Percentiles rank a stretch among this genome's conserved stretches.
Conservation (phyloP, 2,329 filamentous ascomycete genomes). For the Aspergillus bombycis region DNA sequence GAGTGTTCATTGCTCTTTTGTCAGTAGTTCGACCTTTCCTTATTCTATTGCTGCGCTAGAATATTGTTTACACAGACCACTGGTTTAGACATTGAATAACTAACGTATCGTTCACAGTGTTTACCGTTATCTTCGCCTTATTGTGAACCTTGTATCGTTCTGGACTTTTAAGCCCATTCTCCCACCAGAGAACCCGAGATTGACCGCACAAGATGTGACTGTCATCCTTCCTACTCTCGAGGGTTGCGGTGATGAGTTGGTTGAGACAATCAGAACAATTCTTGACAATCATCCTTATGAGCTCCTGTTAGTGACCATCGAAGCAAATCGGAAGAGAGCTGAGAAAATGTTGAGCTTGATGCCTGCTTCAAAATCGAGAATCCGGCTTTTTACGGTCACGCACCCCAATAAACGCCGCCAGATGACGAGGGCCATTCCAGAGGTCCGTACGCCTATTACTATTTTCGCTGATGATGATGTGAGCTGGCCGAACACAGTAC, state of each 20-base stretch:
- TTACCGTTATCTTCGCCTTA: constrained; percentile 82
- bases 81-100: neutral
- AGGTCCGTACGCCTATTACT: constrained; percentile 80
- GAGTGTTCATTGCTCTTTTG: constrained; percentile 47
- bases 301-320: constrained; percentile 84
- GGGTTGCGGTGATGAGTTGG: constrained; percentile 80
- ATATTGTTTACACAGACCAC: neutral
- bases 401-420: constrained; percentile 96
- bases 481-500: constrained; percentile 81
- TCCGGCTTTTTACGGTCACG: constrained; percentile 74
- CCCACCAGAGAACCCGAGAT: constrained; percentile 77
- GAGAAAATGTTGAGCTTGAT: constrained; percentile 61
- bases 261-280: constrained; percentile 70
- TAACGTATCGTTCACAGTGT: constrained; percentile 57
- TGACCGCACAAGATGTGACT: constrained; percentile 82
- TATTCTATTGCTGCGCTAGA: neutral
- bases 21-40: constrained; percentile 30
- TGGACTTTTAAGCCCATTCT: constrained; percentile 86
- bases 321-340: constrained; percentile 72
- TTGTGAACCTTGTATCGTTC: constrained; percentile 83
- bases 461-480: constrained; percentile 97
- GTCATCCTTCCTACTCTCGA: constrained; percentile 94
- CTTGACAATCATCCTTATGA: constrained; percentile 62
- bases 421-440: constrained; percentile 86
- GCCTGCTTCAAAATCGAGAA: constrained; percentile 63